These are phyloP conservation scores for Astrephomene gubernaculifera DNA, from an alignment of 139 green algal species.

Conservation along the genomic window DNA sequence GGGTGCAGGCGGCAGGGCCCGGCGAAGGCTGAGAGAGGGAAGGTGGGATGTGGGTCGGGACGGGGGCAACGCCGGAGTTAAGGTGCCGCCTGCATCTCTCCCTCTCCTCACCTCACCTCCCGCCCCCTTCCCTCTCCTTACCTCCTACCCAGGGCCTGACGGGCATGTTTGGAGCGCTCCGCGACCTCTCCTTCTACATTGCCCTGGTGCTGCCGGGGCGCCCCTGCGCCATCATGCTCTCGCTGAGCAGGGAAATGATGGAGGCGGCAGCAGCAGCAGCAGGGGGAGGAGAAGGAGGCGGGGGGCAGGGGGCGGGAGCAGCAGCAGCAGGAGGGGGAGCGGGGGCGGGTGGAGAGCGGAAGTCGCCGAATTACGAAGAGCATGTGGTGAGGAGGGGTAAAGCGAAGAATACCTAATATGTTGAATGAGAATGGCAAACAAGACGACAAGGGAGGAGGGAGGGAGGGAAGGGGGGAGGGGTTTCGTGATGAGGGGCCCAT, in stretches of 20 bases:
- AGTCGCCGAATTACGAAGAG: not conserved
- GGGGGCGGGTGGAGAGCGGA: constrained; percentile 20
- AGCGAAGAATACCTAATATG: too few relatives aligned
- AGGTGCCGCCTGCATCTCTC: too few relatives aligned
- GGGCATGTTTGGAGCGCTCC: constrained; percentile 36
- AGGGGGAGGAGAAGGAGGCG: too few relatives aligned
- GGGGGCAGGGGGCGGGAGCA: too few relatives aligned
- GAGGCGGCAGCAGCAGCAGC: not conserved
- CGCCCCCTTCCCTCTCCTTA: not conserved
- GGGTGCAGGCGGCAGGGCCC: too few relatives aligned
- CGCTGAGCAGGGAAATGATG: constrained; percentile 41
- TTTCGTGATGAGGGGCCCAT: too few relatives aligned
- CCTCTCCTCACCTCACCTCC: not conserved
- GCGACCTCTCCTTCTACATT: constrained; percentile 47
- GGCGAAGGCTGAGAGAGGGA: too few relatives aligned
- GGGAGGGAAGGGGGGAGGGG: not conserved
- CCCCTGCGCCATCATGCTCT: constrained; percentile 52
- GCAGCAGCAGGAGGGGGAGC: too few relatives aligned
- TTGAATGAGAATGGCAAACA: too few relatives aligned
- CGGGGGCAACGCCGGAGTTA: too few relatives aligned
- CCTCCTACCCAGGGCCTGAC: constrained; percentile 37
- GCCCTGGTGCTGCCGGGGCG: constrained; percentile 44
- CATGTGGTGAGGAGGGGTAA: constrained; percentile 32
- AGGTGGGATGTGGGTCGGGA: too few relatives aligned
- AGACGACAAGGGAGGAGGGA: too few relatives aligned